phyloP scores from a whole-genome alignment of 2,329 filamentous ascomycete genomes.

The Pleurostoma richardsiae region DNA sequence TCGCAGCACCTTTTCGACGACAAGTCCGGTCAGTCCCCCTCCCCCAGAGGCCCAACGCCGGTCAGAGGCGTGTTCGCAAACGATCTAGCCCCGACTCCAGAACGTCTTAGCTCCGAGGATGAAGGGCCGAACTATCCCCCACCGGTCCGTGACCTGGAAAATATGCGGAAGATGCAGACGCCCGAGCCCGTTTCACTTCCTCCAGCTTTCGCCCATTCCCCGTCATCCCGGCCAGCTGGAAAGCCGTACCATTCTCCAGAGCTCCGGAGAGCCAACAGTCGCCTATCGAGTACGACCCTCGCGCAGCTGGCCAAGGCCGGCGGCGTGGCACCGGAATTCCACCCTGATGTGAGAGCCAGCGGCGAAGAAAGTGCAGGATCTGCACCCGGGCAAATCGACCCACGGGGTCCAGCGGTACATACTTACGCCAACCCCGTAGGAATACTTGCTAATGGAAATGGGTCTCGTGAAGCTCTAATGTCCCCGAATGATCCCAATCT shows the following conservation, averaged over 20 bases:
- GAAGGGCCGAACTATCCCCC: conserved; percentile 35
- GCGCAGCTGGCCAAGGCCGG: conserved; percentile 72
- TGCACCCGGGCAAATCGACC: conserved; percentile 24
- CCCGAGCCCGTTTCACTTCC: conserved; percentile 75
- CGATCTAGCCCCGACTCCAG: conserved; percentile 41
- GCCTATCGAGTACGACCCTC: conserved; percentile 77
- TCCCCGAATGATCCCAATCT: conserved; percentile 27
- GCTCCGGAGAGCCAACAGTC: conserved; percentile 73
- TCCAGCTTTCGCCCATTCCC: conserved; percentile 72
- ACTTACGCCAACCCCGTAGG: conserved; percentile 42
- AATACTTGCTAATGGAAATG: conserved; percentile 48
- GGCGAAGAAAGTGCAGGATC: conserved; percentile 23
- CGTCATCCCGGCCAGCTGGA: conserved; percentile 63
- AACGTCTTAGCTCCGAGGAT: conserved; percentile 53
- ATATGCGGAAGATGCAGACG: conserved; percentile 52
- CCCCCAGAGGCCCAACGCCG: conserved; percentile 25
- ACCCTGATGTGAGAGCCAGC: conserved; percentile 21
- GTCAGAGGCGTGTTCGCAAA: conserved; percentile 28
- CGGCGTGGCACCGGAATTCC: conserved; percentile 35
- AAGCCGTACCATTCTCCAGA: conserved; percentile 72
- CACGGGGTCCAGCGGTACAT: conserved; percentile 44
- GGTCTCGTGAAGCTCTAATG: conserved; percentile 49
- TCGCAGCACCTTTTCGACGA: conserved; percentile 9
- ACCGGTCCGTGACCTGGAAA: conserved; percentile 46
- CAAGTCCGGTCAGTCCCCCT: neutral